Base-by-base conservation (phyloP, 495 filamentous ascomycete genomes). In the Penicillium riverlandense region DNA sequence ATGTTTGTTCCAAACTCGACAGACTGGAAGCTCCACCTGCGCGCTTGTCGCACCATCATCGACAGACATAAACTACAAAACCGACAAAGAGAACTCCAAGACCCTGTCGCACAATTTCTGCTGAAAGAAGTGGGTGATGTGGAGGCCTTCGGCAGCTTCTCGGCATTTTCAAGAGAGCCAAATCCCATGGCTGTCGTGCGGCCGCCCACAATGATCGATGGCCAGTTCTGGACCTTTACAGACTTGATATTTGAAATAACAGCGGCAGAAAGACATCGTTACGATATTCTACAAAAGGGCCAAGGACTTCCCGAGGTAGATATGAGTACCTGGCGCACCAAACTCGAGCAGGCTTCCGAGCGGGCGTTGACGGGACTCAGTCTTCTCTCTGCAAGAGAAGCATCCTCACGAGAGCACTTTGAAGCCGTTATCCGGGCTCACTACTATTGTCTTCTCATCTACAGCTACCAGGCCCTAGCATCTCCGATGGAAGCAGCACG, bases 91-190 rank as follows among this genome's bases (percentile, higher is more conserved):
- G 16, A 43, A 9, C 34, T 45, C 4, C 41, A 45, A 31, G 47
- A 55, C 29, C 10, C 16, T 1, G 12, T 41, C 6, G 27, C 38
- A 2, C 43, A 36, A 29, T 55, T 51, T 12, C 11, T 55, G 7
- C 40, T 55, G 13, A 55, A 52, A 39, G 52, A 55, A 35, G 52
- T 55, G 9, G 38, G 29, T 27, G 52, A 55, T 38, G 22, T 55
- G 9, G 52, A 52, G 35, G 44, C 43, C 11, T 49, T 51, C 29
- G 41, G 44, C 13, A 48, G 43, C 13, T 12, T 55, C 8, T 35
- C 41, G 4, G 30, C 41, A 0, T 55, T 46, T 30, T 30, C 41
- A 8, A 33, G 27, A 4, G 32, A 11, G 6, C 15, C 22, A 6
- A 31, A 33, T 28, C 13, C 32, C 9, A 29, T 8, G 3, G 29